These are phyloP conservation scores for Sanguinoderma infundibulare DNA, from an alignment of 1,284 basidiomycete species.

Conservation along the genomic window DNA sequence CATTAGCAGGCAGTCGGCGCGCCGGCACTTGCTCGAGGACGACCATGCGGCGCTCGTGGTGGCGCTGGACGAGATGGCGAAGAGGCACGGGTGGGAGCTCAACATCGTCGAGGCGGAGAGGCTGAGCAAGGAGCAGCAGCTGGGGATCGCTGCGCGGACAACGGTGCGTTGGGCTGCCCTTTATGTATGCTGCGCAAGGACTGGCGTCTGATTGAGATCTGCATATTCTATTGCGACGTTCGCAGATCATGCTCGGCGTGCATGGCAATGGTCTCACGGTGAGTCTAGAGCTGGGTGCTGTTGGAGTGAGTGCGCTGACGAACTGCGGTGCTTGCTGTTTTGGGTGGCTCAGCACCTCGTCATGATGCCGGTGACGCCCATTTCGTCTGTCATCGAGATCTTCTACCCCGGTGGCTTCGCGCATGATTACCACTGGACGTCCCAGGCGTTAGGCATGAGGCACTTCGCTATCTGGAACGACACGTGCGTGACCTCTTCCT, in stretches of 20 bases:
- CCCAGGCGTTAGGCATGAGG: slow-evolving; percentile 72
- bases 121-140: slow-evolving; percentile 74
- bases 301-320: slow-evolving; percentile 3
- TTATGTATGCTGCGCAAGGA: neutral
- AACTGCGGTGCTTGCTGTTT: neutral
- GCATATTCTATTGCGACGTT: slow-evolving; percentile 1
- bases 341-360: slow-evolving; percentile 54
- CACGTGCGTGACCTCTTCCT: slow-evolving; percentile 50
- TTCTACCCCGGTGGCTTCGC: slow-evolving; percentile 82
- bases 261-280: slow-evolving; percentile 81
- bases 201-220: neutral
- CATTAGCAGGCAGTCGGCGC: slow-evolving; percentile 66
- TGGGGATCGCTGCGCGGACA: slow-evolving; percentile 63
- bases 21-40: slow-evolving; percentile 60
- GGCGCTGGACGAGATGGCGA: slow-evolving; percentile 57
- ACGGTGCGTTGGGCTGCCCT: slow-evolving; percentile 47
- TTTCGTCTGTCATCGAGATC: slow-evolving; percentile 80
- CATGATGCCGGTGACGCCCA: slow-evolving; percentile 72
- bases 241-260: slow-evolving; percentile 75
- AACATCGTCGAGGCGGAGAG: slow-evolving; percentile 68
- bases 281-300: slow-evolving; percentile 8
- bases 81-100: slow-evolving; percentile 63
- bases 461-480: slow-evolving; percentile 83
- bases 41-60: slow-evolving; percentile 64
- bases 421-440: slow-evolving; percentile 81